A percentile compares a stretch with the other conserved stretches of the same genome.
Evolutionary conservation across 805 yeast genomes (phyloP).

Genomic region (Saturnispora ahearnii): DNA sequence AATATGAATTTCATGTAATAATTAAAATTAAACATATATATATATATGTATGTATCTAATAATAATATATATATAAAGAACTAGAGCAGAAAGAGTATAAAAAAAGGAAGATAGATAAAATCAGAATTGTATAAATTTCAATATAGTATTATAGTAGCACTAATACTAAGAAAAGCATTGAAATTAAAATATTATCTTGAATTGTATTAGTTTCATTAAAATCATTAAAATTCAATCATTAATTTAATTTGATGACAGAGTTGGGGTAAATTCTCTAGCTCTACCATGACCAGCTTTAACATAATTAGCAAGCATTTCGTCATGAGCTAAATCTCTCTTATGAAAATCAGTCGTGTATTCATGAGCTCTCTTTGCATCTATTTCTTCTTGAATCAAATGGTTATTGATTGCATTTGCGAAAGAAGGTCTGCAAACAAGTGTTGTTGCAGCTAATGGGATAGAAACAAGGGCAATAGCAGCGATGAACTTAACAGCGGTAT

Average conservation of each 20-base stretch:
- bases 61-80: too few species aligned
- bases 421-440: constrained; percentile 26
- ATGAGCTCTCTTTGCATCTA: constrained; percentile 24
- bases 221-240: neutral
- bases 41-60: too few species aligned
- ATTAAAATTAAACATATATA: too few species aligned
- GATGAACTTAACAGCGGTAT: constrained; percentile 22
- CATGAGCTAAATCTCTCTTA: constrained; percentile 17
- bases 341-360: constrained; percentile 22
- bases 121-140: too few species aligned
- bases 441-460: constrained; percentile 22
- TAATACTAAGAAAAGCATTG: too few species aligned
- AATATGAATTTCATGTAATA: too few species aligned
- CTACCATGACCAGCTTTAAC: constrained; percentile 22
- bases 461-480: constrained; percentile 25
- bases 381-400: constrained; percentile 26
- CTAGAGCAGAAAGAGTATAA: too few species aligned
- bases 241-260: neutral
- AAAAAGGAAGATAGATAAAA: too few species aligned
- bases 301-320: constrained; percentile 21
- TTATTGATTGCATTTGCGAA: constrained; percentile 29
- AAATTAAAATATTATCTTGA: neutral
- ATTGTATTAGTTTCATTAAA: constrained; percentile 1
- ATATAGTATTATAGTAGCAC: too few species aligned
- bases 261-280: constrained; percentile 22